phyloP scores from a whole-genome alignment of 1,284 basidiomycete species.

The Trichosporon coremiiforme region DNA sequence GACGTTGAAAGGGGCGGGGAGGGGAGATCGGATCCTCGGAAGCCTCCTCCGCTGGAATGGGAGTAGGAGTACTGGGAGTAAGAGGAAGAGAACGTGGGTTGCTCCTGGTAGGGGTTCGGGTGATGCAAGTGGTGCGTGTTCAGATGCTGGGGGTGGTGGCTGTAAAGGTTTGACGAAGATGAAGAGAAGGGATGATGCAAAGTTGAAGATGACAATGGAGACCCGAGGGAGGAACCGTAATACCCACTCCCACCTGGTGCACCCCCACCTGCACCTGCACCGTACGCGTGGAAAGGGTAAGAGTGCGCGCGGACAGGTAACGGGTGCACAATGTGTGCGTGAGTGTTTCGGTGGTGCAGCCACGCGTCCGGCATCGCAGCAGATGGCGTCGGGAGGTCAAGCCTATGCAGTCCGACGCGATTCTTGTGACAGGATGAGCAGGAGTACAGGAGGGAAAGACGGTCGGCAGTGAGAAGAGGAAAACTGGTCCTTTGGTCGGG shows the following conservation, averaged over 20 bases:
- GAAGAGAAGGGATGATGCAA: conserved; percentile 18
- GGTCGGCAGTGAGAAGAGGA: conserved; percentile 2
- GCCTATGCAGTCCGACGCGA: not conserved
- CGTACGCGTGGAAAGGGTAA: conserved; percentile 25
- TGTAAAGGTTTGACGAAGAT: conserved; percentile 6
- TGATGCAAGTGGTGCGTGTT: conserved; percentile 2
- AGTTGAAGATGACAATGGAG: conserved; percentile 14
- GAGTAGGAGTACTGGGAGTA: conserved; percentile 21
- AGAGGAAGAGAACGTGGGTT: conserved; percentile 6
- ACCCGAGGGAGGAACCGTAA: not conserved
- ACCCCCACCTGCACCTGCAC: not conserved
- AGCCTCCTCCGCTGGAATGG: conserved; percentile 12
- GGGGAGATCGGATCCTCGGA: conserved; percentile 24
- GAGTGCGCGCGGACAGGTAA: conserved; percentile 34
- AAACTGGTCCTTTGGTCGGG: not conserved
- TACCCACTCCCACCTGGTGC: conserved; percentile 8
- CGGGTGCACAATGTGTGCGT: conserved; percentile 30
- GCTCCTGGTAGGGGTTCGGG: conserved; percentile 11
- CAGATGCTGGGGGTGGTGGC: conserved; percentile 8
- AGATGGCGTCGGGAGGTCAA: not conserved
- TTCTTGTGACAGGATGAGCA: not conserved
- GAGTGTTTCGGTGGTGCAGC: conserved; percentile 9
- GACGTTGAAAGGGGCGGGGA: conserved; percentile 31
- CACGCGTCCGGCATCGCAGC: conserved; percentile 21
- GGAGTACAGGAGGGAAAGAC: not conserved